Base-by-base conservation (phyloP, 148 eudicot species). In the Amaranthus cruentus region DNA sequence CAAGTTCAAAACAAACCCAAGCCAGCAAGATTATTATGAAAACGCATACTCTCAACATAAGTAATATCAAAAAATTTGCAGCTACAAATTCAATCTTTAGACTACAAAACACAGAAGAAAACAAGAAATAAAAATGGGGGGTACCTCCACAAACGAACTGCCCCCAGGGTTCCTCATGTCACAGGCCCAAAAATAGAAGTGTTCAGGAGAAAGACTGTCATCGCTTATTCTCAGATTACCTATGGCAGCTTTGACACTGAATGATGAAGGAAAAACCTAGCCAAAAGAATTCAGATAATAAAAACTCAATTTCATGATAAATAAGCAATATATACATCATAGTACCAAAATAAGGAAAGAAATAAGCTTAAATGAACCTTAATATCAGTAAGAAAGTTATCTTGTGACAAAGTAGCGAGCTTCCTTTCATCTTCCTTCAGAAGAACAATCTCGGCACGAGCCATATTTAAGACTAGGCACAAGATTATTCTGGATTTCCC, bases 91-190 rank as follows among this genome's bases (percentile, higher is more conserved):
- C 55, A 13, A 13, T 4, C 5, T 0, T 13, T 9, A 60, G 49
- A 62, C 15, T 4, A 12, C 12, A 63, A 69, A 21, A 47, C 21
- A 48, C 14, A 2, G 74, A 58, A 78, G 21, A 4, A n/a, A 58
- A 47, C 9, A 28, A 21, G 12, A 47, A 7, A 54, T 10, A 18
- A 60, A 55, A 64, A 69, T 13, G 18, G 53, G 48, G 6, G 64
- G 66, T 87, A 94, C 98, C 98, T 94, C 93, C 58, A 94, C 97
- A 84, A 94, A 94, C 70, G 98, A 94, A 83, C 88, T 94, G 79
- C 98, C 97, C 70, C 97, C 98, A 49, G 96, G 96, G 84, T 94
- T 94, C 66, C 98, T 85, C 98, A 94, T 94, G 80, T 94, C 96
- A 80, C 97, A 91, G 38, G 87, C 91, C 97, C 97, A 87, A 83